Evolutionary conservation across 768 basidiomycete species (phyloP).

Genomic region (Amanita rubescens): DNA sequence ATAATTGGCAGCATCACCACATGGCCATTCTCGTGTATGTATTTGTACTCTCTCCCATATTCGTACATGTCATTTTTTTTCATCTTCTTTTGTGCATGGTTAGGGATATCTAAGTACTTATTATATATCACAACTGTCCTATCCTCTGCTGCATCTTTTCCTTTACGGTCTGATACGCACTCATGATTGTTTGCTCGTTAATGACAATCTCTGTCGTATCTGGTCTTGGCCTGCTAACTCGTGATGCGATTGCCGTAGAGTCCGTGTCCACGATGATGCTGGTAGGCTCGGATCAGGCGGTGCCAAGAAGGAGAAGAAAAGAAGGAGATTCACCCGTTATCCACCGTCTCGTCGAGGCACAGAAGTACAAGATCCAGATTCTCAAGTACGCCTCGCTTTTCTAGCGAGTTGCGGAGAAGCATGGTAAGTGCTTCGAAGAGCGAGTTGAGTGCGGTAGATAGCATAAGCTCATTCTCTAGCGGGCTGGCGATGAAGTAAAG

Average conservation of each 20-base stretch:
- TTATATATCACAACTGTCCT: constrained; percentile 50
- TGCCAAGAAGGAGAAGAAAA: not conserved
- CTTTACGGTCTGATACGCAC: constrained; percentile 84
- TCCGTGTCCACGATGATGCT: constrained; percentile 98
- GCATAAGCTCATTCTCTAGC: constrained; percentile 93
- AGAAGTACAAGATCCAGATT: constrained; percentile 89
- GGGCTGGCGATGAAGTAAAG: constrained; percentile 89
- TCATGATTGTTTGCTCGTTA: constrained; percentile 96
- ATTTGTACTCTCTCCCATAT: not conserved
- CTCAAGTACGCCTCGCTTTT: constrained; percentile 92
- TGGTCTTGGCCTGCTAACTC: constrained; percentile 87
- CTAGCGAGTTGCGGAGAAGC: constrained; percentile 84
- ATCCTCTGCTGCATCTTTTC: constrained; percentile 82
- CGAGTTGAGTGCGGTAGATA: constrained; percentile 75
- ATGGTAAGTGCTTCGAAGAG: constrained; percentile 82
- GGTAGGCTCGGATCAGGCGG: not conserved
- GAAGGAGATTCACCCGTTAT: constrained; percentile 75
- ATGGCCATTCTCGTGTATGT: no score
- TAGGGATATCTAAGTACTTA: no score
- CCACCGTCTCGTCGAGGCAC: constrained; percentile 94
- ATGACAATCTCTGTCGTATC: constrained; percentile 96
- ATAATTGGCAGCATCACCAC: no score
- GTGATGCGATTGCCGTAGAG: constrained; percentile 87
- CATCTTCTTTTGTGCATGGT: not conserved
- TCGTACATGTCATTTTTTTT: not conserved